Evolutionary conservation across 2,329 filamentous ascomycete species (phyloP).

Genomic region (Aspergillus clavatus): DNA sequence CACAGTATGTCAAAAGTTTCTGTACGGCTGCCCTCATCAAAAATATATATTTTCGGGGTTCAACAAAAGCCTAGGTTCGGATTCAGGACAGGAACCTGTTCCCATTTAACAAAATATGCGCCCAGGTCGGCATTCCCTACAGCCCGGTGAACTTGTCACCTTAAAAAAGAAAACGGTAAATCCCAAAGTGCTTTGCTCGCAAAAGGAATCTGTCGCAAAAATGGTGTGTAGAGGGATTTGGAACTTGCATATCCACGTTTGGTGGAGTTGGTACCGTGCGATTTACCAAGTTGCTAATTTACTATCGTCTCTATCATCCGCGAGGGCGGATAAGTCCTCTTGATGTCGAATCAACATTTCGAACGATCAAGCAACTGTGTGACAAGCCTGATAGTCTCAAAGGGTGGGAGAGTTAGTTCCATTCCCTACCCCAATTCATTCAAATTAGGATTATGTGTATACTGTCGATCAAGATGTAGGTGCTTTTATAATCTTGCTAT

Average conservation of each 20-base stretch:
- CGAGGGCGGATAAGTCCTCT: not conserved
- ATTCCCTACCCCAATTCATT: conserved; percentile 19
- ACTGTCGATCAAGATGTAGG: conserved; percentile 21
- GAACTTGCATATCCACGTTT: conserved; percentile 8
- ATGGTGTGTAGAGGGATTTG: conserved; percentile 5
- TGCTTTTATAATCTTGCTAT: conserved; percentile 13
- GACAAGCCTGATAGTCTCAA: conserved; percentile 9
- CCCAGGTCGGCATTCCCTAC: too few relatives aligned
- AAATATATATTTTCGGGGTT: too few relatives aligned
- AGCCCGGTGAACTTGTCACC: too few relatives aligned
- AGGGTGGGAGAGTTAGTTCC: conserved; percentile 16
- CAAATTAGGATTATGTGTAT: conserved; percentile 21
- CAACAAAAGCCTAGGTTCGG: too few relatives aligned
- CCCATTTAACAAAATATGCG: too few relatives aligned
- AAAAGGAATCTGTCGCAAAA: too few relatives aligned
- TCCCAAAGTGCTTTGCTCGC: too few relatives aligned
- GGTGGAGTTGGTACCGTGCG: not conserved
- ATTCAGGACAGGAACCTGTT: too few relatives aligned
- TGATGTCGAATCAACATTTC: not conserved
- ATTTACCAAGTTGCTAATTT: not conserved
- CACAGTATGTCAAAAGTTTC: too few relatives aligned
- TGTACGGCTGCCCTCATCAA: too few relatives aligned
- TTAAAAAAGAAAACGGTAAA: too few relatives aligned
- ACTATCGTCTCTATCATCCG: conserved; percentile 14
- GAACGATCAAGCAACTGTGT: conserved; percentile 1